Evolutionary conservation across 192 early-diverging fungal genomes (phyloP).

Genomic region (Coemansia biformis): DNA sequence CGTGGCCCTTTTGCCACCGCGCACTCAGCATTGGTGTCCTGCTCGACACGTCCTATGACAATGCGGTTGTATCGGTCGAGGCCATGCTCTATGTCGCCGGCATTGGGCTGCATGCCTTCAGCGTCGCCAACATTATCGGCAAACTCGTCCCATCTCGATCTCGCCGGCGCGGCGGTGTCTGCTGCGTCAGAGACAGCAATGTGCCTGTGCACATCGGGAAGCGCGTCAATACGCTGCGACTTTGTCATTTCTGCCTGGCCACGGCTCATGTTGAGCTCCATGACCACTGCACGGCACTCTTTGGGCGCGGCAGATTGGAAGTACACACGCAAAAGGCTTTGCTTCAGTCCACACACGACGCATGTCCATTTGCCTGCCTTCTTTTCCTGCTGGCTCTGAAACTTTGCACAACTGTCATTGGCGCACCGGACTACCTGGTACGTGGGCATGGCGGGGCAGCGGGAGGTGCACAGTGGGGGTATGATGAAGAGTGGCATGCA

Average conservation of each 20-base stretch:
- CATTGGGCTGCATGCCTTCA: neutral
- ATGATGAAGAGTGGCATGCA: no score
- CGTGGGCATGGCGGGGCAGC: slow-evolving; percentile 28
- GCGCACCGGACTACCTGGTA: slow-evolving; percentile 50
- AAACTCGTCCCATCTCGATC: slow-evolving; percentile 27
- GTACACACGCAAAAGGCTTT: slow-evolving; percentile 39
- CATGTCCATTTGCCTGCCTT: slow-evolving; percentile 45
- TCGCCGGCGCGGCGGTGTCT: neutral
- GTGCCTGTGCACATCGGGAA: no score
- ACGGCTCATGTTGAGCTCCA: slow-evolving; percentile 45
- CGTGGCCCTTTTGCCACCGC: neutral
- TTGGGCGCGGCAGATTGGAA: slow-evolving; percentile 36
- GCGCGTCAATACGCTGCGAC: neutral
- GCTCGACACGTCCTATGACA: slow-evolving; percentile 9
- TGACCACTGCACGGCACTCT: slow-evolving; percentile 35
- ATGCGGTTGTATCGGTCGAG: slow-evolving; percentile 16
- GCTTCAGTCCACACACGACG: slow-evolving; percentile 47
- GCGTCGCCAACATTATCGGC: slow-evolving; percentile 1
- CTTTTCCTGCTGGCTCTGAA: slow-evolving; percentile 51
- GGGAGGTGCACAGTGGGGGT: no score
- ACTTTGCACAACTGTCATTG: slow-evolving; percentile 34
- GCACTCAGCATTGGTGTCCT: neutral
- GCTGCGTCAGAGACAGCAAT: neutral
- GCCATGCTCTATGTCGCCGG: neutral
- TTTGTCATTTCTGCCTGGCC: slow-evolving; percentile 13